Evolutionary conservation across 2,329 filamentous ascomycete species (phyloP).

Genomic region (Chaetomiaceae sp.): DNA sequence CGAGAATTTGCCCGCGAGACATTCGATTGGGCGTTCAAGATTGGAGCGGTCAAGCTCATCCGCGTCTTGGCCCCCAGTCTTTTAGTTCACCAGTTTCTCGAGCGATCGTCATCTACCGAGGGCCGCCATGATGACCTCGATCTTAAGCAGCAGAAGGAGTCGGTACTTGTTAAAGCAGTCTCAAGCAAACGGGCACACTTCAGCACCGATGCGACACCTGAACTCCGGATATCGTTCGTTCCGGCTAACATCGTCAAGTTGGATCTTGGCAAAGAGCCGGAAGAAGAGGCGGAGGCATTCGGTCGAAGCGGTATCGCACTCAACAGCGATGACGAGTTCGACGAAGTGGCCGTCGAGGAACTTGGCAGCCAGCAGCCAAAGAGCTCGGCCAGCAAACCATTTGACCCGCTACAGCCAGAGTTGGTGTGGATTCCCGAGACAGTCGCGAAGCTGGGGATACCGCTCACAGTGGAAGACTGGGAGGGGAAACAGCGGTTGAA

Average conservation of each 20-base stretch:
- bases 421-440: slow-evolving; percentile 66
- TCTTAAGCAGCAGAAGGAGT: slow-evolving; percentile 42
- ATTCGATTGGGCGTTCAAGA: slow-evolving; percentile 79
- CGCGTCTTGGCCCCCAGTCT: slow-evolving; percentile 73
- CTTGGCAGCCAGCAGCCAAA: slow-evolving; percentile 24
- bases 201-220: slow-evolving; percentile 68
- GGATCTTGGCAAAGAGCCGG: slow-evolving; percentile 67
- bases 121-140: slow-evolving; percentile 29
- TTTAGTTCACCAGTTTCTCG: slow-evolving; percentile 56
- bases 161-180: slow-evolving; percentile 59
- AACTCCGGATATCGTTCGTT: slow-evolving; percentile 73
- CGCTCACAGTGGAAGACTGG: slow-evolving; percentile 62
- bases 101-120: slow-evolving; percentile 22
- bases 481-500: slow-evolving; percentile 41
- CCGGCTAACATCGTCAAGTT: slow-evolving; percentile 74
- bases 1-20: slow-evolving; percentile 71
- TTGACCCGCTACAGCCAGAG: slow-evolving; percentile 62
- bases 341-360: slow-evolving; percentile 32
- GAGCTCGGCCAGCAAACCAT: slow-evolving; percentile 38
- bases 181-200: slow-evolving; percentile 65
- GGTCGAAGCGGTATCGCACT: slow-evolving; percentile 53
- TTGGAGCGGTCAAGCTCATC: slow-evolving; percentile 80
- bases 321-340: slow-evolving; percentile 64
- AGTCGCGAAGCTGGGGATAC: slow-evolving; percentile 60
- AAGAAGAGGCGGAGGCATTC: slow-evolving; percentile 48